Evolutionary conservation across 805 yeast species (phyloP).

Genomic region (Candida nitratophila): DNA sequence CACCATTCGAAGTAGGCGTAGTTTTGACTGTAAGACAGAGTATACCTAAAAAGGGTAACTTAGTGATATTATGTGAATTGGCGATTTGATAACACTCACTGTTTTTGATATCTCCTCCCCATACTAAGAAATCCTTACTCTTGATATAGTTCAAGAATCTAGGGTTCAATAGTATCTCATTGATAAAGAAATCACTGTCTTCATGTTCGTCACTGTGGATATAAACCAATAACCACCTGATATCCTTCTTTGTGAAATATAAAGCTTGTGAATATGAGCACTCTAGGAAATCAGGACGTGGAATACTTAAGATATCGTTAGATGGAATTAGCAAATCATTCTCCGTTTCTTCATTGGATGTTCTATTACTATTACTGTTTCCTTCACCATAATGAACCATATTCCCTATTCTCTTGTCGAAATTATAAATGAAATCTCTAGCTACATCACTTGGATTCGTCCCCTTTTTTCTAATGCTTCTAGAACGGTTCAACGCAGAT

Average conservation of each 20-base stretch:
- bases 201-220: slow-evolving; percentile 70
- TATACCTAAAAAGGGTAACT: slow-evolving; percentile 78
- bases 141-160: slow-evolving; percentile 40
- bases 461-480: background rate
- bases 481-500: background rate
- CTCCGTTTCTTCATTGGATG: background rate
- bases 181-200: slow-evolving; percentile 44
- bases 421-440: slow-evolving; percentile 22
- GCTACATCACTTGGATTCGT: slow-evolving; percentile 27
- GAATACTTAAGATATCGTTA: slow-evolving; percentile 8
- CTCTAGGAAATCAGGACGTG: slow-evolving; percentile 43
- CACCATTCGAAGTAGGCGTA: slow-evolving; percentile 50
- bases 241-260: slow-evolving; percentile 58
- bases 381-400: background rate
- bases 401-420: slow-evolving; percentile 27
- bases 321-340: background rate
- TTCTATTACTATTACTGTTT: background rate
- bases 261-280: slow-evolving; percentile 81
- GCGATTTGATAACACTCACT: slow-evolving; percentile 84
- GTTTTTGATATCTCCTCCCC: slow-evolving; percentile 85
- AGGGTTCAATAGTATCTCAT: slow-evolving; percentile 45
- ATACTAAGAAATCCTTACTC: slow-evolving; percentile 51
- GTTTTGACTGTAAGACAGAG: slow-evolving; percentile 58
- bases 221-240: slow-evolving; percentile 66
- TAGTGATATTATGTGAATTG: slow-evolving; percentile 60